Evolutionary conservation across 176 grass and related monocot genomes (phyloP), one percentile per base, ranked within the genome.

Genomic region (Puccinellia tenuiflora): DNA sequence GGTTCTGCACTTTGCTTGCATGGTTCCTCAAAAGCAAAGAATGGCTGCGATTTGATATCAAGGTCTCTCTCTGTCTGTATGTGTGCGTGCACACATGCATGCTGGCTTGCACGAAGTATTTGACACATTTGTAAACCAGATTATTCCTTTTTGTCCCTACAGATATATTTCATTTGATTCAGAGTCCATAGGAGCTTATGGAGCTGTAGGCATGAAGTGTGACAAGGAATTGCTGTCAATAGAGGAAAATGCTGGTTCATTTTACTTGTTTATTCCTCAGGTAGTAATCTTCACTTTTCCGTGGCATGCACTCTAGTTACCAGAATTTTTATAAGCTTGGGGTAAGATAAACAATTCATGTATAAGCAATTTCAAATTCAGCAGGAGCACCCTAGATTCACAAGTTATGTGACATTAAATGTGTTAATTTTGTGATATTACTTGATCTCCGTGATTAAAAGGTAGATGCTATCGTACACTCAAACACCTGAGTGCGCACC

Each of bases 231-330:
- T 45, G 54, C 25, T 79, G 16, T 77, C 73, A 53, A 57, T 92
- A 78, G 90, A 86, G 79, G 77, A 91, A 68, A 82, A 73, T 67
- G 17, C 22, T 43, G 81, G 54, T 80, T 95, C 88, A 47, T 98
- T 91, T 86, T 93, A 80, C 84, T 82, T 98, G 67, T 98, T 95
- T 77, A 90, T 98, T 71, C 96, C 96, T 66, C 90, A 93, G 90
- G 96, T 98, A 88, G 83, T 42, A 81, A 45, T 33, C 57, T 79
- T 87, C 10, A 59, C 3, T 86, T 73, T 81, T 68, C 30, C 39
- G 17, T 81, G 50, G 13, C 46, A 18, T 66, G 2, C 47, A 73
- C 15, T 31, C 0, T 70, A n/a, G 13, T 43, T 43, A 50, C 14
- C 67, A 29, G 61, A 77, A 30, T 82, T 82, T 53, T 84, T 12